Base-by-base conservation (phyloP, 2,329 filamentous ascomycete genomes). In the Claviceps pusilla region DNA sequence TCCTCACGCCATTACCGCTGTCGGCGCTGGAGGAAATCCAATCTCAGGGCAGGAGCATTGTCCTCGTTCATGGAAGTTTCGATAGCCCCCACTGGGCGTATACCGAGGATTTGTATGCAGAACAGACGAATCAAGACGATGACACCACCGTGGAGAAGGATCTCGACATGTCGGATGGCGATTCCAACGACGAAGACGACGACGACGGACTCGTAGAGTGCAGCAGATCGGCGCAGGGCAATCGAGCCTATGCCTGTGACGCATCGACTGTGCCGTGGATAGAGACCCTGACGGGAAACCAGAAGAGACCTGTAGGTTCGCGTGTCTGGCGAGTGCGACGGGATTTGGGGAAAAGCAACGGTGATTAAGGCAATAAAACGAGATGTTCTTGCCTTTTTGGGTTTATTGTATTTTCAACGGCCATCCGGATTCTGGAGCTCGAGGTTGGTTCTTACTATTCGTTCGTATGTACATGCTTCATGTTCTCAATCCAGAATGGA, bases 21-120 rank as follows among this genome's bases (percentile, higher is more conserved):
- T 60, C 67, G 3, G 61, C 65, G 3, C 70, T 81, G 16, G 65
- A 69, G 42, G 63, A 68, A 10, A 63, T 74, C 19, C 69, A 64
- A 46, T 62, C 67, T 7, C 65, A 66, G 33, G 75, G 75, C 0
- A 69, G 73, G 37, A 69, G 73, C 16, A 69, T 87, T 16, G 76
- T 87, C 3, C 71, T 89, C 3, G 76, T 88, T 0, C 77, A 82
- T 53, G 85, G 85, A 2, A 83, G 78, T 59, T 79, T 86, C 54
- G 85, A 88, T 61, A 69, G 78, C 1, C 83, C 84, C 0, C 80
- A 74, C 3, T 88, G 84, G 83, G 81, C 82, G 1, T 86, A 85
- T 57, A 78, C 79, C 0, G 84, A 87, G 62, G 78, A 83, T 41
- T 59, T 82, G 16, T 76, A 80, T 58, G 60, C 9, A 37, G 35